Evolutionary conservation across 495 filamentous ascomycete species (phyloP).

Genomic region (Cercophora newfieldiana): DNA sequence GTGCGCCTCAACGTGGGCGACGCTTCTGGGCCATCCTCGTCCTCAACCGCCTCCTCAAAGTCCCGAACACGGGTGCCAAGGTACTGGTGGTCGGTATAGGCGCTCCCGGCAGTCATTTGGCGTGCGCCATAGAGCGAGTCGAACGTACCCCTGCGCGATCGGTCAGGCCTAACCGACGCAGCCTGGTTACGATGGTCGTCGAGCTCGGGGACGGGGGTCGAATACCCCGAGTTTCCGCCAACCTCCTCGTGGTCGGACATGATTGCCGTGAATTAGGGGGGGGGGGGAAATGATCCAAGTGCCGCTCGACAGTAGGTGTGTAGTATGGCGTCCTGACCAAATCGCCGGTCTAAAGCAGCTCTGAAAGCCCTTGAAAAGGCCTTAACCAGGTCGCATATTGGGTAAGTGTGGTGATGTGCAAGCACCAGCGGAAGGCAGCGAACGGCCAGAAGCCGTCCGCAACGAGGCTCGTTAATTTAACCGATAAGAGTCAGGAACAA

Average conservation of each 20-base stretch:
- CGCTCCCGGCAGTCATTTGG: constrained; percentile 36
- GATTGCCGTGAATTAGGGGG: constrained; percentile 15
- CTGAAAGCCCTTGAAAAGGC: constrained; percentile 25
- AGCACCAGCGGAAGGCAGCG: constrained; percentile 43
- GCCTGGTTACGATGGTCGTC: constrained; percentile 90
- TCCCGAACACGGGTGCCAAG: constrained; percentile 41
- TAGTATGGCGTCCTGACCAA: constrained; percentile 8
- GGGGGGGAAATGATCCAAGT: background rate
- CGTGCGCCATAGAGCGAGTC: constrained; percentile 52
- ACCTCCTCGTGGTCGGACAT: constrained; percentile 62
- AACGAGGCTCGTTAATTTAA: constrained; percentile 19
- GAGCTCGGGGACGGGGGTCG: constrained; percentile 81
- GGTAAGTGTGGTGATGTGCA: constrained; percentile 19
- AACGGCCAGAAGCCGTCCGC: constrained; percentile 43
- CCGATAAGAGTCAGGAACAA: constrained; percentile 12
- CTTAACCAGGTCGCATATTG: constrained; percentile 39
- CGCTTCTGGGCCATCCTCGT: constrained; percentile 64
- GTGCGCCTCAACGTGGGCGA: constrained; percentile 40
- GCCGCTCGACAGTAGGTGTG: constrained; percentile 11
- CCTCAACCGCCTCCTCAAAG: constrained; percentile 78
- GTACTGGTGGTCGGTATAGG: constrained; percentile 29
- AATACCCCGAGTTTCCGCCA: constrained; percentile 52
- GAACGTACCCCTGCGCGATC: constrained; percentile 55
- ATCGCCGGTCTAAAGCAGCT: constrained; percentile 25
- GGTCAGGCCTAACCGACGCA: constrained; percentile 56